phyloP scores from a whole-genome alignment of 2,329 filamentous ascomycete genomes.

The Microcera coccophila region DNA sequence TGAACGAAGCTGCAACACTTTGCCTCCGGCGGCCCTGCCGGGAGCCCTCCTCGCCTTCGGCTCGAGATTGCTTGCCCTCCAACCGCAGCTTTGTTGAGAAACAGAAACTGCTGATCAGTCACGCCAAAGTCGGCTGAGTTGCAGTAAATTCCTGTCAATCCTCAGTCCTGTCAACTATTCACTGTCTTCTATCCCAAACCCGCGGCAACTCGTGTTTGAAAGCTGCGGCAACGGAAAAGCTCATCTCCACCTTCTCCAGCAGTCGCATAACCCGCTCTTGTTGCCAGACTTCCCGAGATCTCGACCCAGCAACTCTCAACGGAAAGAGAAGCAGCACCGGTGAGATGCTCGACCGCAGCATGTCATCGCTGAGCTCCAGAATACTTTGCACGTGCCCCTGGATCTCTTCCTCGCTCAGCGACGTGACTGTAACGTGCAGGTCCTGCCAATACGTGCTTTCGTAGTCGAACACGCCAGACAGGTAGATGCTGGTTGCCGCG shows the following conservation, averaged over 20 bases:
- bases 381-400: conserved; percentile 24
- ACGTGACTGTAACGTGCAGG: conserved; percentile 20
- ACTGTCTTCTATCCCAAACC: conserved; percentile 18
- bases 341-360: conserved; percentile 26
- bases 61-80: too few relatives aligned
- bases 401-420: conserved; percentile 18
- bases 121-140: too few relatives aligned
- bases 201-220: conserved; percentile 20
- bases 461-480: conserved; percentile 37
- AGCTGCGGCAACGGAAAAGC: conserved; percentile 26
- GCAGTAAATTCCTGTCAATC: too few relatives aligned
- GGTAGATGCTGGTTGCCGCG: conserved; percentile 34
- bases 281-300: conserved; percentile 23
- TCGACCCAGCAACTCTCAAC: conserved; percentile 32
- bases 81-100: too few relatives aligned
- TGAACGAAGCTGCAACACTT: too few relatives aligned
- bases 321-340: conserved; percentile 34
- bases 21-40: too few relatives aligned
- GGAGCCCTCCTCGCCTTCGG: too few relatives aligned
- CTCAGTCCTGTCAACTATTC: too few relatives aligned
- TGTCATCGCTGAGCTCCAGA: conserved; percentile 11
- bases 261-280: conserved; percentile 17
- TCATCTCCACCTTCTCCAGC: conserved; percentile 15
- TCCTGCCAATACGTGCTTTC: conserved; percentile 29
- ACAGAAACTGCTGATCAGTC: too few relatives aligned